Conservation (phyloP, 345 rosid genomes). For the Eutrema heterophyllum region DNA sequence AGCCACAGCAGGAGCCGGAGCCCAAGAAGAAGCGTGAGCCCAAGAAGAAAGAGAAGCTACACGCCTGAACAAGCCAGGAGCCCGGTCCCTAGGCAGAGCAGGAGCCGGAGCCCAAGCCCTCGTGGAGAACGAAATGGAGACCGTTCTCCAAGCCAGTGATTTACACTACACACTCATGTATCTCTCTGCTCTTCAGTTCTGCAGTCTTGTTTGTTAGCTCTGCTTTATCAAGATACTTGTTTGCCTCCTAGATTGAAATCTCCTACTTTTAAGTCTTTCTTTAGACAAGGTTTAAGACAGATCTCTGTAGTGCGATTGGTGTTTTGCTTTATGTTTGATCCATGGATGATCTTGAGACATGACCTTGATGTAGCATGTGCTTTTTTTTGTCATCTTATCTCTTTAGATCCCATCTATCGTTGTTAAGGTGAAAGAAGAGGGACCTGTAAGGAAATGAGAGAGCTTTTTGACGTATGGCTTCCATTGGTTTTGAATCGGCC, state of each 20-base stretch:
- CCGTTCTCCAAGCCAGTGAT: slow-evolving; percentile 73
- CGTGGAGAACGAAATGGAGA: slow-evolving; percentile 36
- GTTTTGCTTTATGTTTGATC: slow-evolving; percentile 6
- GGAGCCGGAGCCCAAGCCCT: slow-evolving; percentile 38
- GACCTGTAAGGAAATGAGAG: not conserved
- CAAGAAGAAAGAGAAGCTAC: slow-evolving; percentile 35
- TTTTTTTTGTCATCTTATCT: slow-evolving; percentile 8
- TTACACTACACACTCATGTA: not conserved
- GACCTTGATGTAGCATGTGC: slow-evolving; percentile 21
- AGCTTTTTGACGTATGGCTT: not conserved
- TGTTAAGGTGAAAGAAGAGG: not conserved
- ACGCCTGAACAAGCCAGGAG: slow-evolving; percentile 47
- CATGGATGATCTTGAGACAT: slow-evolving; percentile 14
- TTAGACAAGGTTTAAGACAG: slow-evolving; percentile 7
- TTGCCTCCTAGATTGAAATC: not conserved
- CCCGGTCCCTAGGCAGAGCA: slow-evolving; percentile 39
- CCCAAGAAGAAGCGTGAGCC: slow-evolving; percentile 44
- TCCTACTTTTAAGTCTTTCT: not conserved
- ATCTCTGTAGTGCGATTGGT: slow-evolving; percentile 2
- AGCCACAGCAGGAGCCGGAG: slow-evolving; percentile 40
- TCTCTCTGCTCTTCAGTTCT: not conserved
- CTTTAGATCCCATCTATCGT: not conserved
- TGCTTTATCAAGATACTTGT: slow-evolving; percentile 8
- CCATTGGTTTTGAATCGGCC: not conserved
- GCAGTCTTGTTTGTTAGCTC: slow-evolving; percentile 2